Base-by-base conservation (phyloP, 176 grass and related monocot species). In the Triticum monococcum region DNA sequence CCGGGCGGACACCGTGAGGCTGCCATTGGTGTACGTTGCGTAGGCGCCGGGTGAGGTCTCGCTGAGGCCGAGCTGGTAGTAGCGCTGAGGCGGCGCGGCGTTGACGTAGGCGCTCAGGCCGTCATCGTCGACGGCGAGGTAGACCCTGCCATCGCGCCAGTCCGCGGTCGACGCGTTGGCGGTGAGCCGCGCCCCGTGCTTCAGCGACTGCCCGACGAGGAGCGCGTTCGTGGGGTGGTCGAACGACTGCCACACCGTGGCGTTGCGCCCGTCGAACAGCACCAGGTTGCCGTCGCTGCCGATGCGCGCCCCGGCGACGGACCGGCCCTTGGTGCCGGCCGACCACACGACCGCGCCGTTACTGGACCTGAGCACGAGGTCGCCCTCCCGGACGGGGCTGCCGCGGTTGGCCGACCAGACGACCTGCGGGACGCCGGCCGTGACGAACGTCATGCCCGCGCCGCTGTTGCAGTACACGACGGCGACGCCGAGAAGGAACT, bases 381-480 rank as follows among this genome's bases (percentile, higher is more conserved):
- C 86, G 24, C 86, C 90, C 1, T 86, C 78, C 0, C 70, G 43
- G 68, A 92, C 90, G 37, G 79, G 78, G 8, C 1, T 2, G 18
- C 12, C 24, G 7, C 86, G 86, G 83, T 91, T 91, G 69, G 86
- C 82, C 2, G 90, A 91, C 90, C 90, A 91, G 31, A 89, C 86
- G 0, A 86, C 76, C 76, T 83, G 85, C 66, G 89, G 85, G 67
- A 87, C 72, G 61, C 80, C 89, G 18, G 81, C 26, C 18, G 60
- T 71, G 50, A 48, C 9, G 14, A 36, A 75, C 5, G 88, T 89
- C 24, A 83, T 79, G 28, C 60, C 48, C 8, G 7, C 89, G 89
- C 89, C 89, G 85, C 84, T 90, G 80, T 87, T 87, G 75, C 73
- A 73, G 84, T 90, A 83, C 2, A 90, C 89, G 85, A 87, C 75